Percentiles rank a stretch among this genome's conserved stretches.
These are phyloP conservation scores for Cyclotella choctawhatcheeana DNA, from an alignment of 108 stramenopile genomes.

Conservation along the genomic window DNA sequence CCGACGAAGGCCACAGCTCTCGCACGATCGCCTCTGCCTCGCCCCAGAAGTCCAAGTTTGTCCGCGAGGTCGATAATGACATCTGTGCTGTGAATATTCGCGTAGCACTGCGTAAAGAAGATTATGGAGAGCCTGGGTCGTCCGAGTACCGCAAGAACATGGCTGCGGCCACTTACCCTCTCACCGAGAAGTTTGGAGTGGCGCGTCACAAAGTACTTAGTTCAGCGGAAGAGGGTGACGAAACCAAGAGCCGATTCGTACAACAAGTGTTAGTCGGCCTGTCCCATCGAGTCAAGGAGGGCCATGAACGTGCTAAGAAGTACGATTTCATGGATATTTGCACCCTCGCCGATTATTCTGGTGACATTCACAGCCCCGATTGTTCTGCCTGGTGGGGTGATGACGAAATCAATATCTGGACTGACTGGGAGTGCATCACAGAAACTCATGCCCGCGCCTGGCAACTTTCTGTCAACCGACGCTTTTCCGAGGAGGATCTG, in stretches of 20 bases:
- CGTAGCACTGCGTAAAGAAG: background rate
- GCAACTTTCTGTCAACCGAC: background rate
- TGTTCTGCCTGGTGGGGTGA: background rate
- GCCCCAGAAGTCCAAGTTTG: no score
- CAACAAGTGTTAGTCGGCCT: background rate
- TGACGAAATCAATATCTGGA: background rate
- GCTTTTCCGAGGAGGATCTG: background rate
- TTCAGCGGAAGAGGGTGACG: background rate
- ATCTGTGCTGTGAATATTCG: background rate
- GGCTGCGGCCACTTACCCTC: background rate
- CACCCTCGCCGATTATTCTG: background rate
- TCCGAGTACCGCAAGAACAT: slow-evolving; percentile 3
- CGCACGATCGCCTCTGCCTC: no score
- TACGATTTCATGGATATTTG: slow-evolving; percentile 1
- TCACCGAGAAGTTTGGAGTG: slow-evolving; percentile 1
- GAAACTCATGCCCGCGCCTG: background rate
- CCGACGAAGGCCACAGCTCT: no score
- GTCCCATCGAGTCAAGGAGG: background rate
- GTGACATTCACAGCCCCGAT: background rate
- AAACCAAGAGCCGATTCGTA: background rate
- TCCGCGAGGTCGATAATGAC: background rate
- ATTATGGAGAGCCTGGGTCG: slow-evolving; percentile 4
- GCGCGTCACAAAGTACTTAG: background rate
- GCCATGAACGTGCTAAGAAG: background rate
- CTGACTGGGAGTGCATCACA: background rate